phyloP scores from a whole-genome alignment of 2,329 filamentous ascomycete genomes.

The Coniochaeta hoffmannii region DNA sequence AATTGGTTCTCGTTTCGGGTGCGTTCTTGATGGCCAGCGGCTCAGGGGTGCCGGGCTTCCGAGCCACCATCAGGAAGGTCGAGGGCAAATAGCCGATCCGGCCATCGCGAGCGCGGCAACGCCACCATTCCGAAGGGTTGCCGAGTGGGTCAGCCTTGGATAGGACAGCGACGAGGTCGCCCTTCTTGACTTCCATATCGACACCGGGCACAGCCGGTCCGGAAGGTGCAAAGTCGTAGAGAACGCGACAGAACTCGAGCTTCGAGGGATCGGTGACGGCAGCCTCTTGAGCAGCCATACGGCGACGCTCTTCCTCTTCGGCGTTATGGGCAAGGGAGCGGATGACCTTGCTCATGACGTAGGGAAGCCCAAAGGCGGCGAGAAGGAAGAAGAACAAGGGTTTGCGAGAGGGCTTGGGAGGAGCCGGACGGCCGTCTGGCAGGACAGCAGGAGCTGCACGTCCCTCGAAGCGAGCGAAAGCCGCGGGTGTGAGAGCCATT shows the following conservation, averaged over 20 bases:
- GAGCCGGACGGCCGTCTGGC: conserved; percentile 50
- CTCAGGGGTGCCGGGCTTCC: conserved; percentile 10
- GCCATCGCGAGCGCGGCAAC: conserved; percentile 82
- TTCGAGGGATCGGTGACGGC: conserved; percentile 74
- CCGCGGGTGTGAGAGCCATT: conserved; percentile 77
- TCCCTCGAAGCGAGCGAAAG: conserved; percentile 84
- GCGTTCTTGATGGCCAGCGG: conserved; percentile 43
- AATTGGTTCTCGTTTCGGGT: conserved; percentile 40
- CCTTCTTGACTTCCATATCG: conserved; percentile 88
- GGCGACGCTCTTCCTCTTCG: conserved; percentile 64
- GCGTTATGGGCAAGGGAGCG: conserved; percentile 73
- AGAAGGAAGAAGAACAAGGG: conserved; percentile 93
- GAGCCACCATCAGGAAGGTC: conserved; percentile 58
- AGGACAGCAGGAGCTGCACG: conserved; percentile 42
- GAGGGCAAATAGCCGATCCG: conserved; percentile 86
- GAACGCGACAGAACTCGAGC: conserved; percentile 89
- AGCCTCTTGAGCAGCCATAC: conserved; percentile 31
- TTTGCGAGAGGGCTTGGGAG: conserved; percentile 78
- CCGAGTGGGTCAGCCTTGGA: conserved; percentile 89
- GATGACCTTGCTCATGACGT: conserved; percentile 95
- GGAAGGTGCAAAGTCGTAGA: conserved; percentile 86
- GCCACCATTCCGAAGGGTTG: conserved; percentile 94
- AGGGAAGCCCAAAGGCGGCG: conserved; percentile 90
- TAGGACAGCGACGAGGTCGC: conserved; percentile 89
- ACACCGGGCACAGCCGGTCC: conserved; percentile 59